Evolutionary conservation across 2,329 filamentous ascomycete species (phyloP).

Genomic region (Mollisiaceae sp.): DNA sequence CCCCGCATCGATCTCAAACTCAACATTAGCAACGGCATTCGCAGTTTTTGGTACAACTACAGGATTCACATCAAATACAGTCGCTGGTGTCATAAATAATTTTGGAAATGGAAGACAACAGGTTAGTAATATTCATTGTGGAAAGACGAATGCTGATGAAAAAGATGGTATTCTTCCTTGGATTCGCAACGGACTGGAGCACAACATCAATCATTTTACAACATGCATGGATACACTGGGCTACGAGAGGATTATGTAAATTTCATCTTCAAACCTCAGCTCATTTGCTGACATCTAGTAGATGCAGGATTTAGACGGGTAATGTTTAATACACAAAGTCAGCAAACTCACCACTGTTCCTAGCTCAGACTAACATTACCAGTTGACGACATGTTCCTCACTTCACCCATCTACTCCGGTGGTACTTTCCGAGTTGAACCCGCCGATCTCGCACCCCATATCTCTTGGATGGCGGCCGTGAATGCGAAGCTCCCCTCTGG

Average conservation of each 20-base stretch:
- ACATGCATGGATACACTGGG: conserved; percentile 34
- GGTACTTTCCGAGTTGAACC: conserved; percentile 53
- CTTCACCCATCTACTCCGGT: conserved; percentile 22
- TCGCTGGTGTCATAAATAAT: conserved; percentile 64
- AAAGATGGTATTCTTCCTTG: conserved; percentile 62
- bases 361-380: not conserved
- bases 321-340: conserved; percentile 32
- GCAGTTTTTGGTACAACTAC: conserved; percentile 56
- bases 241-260: conserved; percentile 32
- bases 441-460: conserved; percentile 51
- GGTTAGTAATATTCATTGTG: conserved; percentile 18
- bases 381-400: conserved; percentile 64
- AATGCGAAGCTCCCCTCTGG: conserved; percentile 53
- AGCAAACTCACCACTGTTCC: not conserved
- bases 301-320: conserved; percentile 28
- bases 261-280: not conserved
- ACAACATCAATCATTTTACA: conserved; percentile 35
- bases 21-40: conserved; percentile 58
- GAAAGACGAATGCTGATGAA: conserved; percentile 1
- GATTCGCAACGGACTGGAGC: conserved; percentile 50
- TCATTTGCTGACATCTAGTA: conserved; percentile 13
- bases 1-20: conserved; percentile 58
- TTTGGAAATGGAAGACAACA: conserved; percentile 59
- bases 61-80: conserved; percentile 46
- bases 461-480: conserved; percentile 48